Evolutionary conservation across 129 eudicot genomes (phyloP).

Genomic region (Silybum marianum): DNA sequence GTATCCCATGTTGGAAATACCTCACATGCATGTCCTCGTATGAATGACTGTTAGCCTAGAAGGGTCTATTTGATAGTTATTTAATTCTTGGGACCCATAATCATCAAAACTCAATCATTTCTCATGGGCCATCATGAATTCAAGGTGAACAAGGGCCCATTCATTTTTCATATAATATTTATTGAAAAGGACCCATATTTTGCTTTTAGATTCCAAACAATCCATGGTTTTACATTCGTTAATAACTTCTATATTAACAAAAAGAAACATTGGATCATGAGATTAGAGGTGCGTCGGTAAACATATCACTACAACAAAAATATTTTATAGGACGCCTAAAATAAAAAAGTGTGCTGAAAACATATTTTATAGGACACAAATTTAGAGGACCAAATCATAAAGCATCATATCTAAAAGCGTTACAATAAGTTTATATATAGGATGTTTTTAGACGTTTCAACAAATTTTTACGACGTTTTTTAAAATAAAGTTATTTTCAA

Average conservation of each 20-base stretch:
- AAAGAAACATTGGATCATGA: background rate
- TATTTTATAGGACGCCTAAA: no score
- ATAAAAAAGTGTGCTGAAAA: no score
- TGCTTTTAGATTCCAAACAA: background rate
- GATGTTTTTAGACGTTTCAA: no score
- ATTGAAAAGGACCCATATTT: conserved; percentile 14
- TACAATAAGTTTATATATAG: no score
- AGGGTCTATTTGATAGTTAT: conserved; percentile 5
- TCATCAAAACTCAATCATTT: conserved; percentile 36
- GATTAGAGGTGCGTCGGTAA: background rate
- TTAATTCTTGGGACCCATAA: conserved; percentile 20
- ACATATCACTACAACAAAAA: no score
- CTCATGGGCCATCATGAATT: conserved; percentile 24
- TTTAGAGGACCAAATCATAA: no score
- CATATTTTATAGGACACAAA: no score
- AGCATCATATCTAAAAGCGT: no score
- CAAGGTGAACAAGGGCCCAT: conserved; percentile 20
- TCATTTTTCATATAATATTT: background rate
- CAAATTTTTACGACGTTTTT: no score
- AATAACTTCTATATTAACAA: background rate
- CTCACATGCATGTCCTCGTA: conserved; percentile 32
- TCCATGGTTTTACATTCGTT: background rate
- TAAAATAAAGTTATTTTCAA: no score
- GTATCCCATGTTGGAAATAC: conserved; percentile 35
- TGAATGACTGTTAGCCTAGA: conserved; percentile 8